Base-by-base conservation (phyloP, 805 yeast species). In the Metschnikowia anglica region DNA sequence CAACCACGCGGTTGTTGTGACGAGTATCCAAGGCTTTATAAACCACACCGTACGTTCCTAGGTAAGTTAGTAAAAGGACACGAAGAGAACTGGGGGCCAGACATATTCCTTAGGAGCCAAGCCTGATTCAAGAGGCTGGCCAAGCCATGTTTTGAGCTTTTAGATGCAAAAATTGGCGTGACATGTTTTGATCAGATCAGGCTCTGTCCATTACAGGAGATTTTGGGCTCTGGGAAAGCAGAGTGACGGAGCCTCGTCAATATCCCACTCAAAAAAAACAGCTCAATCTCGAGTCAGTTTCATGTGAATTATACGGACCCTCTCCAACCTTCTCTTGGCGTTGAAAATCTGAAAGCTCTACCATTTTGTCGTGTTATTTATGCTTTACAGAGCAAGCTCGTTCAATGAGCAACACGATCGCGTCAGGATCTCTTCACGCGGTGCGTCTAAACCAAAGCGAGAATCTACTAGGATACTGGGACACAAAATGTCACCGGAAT, bases 291-390 rank as follows among this genome's bases (percentile, higher is more conserved):
- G n/a, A n/a, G n/a, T n/a, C n/a, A n/a, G n/a, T n/a, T n/a, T n/a
- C n/a, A n/a, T 10, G 5, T 5, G n/a, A 5, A 11, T 25, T 18
- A 23, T 32, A 63, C 77, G 40, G 65, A 75, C 95, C 97, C 70
- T 93, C 99, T 34, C 99, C 99, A 39, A 93, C 88, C 66, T 93
- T 93, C 64, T 93, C 99, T 51, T 91, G 80, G 58, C 95, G 85
- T 62, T 89, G 95, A 66, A 85, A 91, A 65, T 91, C 96, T 27
- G 89, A 81, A 49, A 93, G 73, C 58, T 93, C 98, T 35, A 85
- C 90, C 90, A 88, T 88, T 23, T 40, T 39, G 33, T 15, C 20
- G 27, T 32, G 39, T 17, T 38, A n/a, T n/a, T n/a, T n/a, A n/a
- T n/a, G n/a, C n/a, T n/a, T n/a, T n/a, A n/a, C n/a, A n/a, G n/a